These are phyloP conservation scores for Groenewaldozyma auringiensis DNA, from an alignment of 1,139 yeast species.

Conservation along the genomic window DNA sequence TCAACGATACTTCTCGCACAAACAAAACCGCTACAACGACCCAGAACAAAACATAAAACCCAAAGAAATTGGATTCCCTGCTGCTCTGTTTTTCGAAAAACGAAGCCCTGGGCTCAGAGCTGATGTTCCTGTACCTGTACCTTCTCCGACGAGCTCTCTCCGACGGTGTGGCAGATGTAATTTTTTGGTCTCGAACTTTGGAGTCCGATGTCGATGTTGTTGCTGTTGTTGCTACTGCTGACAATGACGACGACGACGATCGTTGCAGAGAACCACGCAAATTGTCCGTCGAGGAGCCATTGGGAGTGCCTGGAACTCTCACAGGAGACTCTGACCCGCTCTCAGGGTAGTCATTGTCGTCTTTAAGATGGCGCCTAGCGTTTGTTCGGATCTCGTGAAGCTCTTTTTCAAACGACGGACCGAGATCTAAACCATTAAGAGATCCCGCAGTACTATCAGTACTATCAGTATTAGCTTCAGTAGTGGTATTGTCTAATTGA, in stretches of 20 bases:
- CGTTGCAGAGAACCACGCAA: neutral
- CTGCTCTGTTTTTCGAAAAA: constrained; percentile 23
- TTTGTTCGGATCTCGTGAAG: neutral
- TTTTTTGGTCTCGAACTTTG: neutral
- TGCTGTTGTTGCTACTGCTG: neutral
- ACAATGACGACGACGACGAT: neutral
- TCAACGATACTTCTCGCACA: constrained; percentile 23
- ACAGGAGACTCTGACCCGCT: constrained; percentile 14
- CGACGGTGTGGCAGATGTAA: constrained; percentile 3
- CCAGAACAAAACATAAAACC: constrained; percentile 35
- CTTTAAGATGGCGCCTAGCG: constrained; percentile 14
- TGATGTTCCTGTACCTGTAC: constrained; percentile 17
- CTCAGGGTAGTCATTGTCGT: constrained; percentile 19
- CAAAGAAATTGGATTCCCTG: constrained; percentile 27
- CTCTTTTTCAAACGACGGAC: constrained; percentile 1
- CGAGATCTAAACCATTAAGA: neutral
- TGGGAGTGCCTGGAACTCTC: constrained; percentile 1
- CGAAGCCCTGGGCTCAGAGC: constrained; percentile 15
- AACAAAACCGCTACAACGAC: constrained; percentile 26
- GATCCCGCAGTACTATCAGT: neutral
- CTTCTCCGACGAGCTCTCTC: constrained; percentile 1
- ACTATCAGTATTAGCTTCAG: too few species aligned
- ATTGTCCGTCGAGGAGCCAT: neutral
- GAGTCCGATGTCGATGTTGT: neutral
- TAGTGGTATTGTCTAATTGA: too few species aligned